These are phyloP conservation scores for Suillus luteus DNA, from an alignment of 768 basidiomycete genomes.

Conservation along the genomic window DNA sequence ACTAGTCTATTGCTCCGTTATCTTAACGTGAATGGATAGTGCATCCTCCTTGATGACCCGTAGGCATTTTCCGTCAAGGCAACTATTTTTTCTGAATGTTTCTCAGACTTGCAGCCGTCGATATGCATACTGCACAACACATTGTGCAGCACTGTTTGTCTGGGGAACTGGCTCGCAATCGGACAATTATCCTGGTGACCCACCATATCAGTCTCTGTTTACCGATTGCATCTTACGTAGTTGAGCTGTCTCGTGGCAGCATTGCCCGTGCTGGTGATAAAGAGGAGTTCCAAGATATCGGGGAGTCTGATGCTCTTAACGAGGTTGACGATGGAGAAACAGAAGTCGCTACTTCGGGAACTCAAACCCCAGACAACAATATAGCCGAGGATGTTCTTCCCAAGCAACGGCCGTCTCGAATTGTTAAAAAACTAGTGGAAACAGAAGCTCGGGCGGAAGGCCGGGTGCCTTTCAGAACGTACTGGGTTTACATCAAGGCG, in stretches of 20 bases:
- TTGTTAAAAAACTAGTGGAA: conserved; percentile 58
- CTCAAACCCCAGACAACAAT: conserved; percentile 24
- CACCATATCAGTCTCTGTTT: conserved; percentile 79
- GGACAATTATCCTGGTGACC: conserved; percentile 82
- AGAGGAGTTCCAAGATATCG: conserved; percentile 45
- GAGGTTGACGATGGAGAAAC: conserved; percentile 46
- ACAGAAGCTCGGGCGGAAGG: conserved; percentile 69
- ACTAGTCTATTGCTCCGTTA: conserved; percentile 3
- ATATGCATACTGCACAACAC: conserved; percentile 77
- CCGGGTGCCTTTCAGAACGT: conserved; percentile 57
- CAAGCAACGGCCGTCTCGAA: conserved; percentile 7
- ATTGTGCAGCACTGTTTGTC: conserved; percentile 64
- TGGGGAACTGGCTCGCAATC: conserved; percentile 58
- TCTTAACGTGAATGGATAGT: conserved; percentile 31
- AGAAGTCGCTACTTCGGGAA: conserved; percentile 23
- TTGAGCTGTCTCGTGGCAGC: conserved; percentile 56
- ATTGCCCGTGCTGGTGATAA: conserved; percentile 54
- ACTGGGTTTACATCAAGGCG: conserved; percentile 63
- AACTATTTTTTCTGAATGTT: conserved; percentile 16
- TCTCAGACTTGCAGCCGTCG: conserved; percentile 63
- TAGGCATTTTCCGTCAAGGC: conserved; percentile 39
- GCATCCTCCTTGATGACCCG: conserved; percentile 73
- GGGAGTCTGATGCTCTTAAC: conserved; percentile 47
- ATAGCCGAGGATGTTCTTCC: conserved; percentile 35
- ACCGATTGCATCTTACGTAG: conserved; percentile 64